These are phyloP conservation scores for Diaporthe nobilis DNA, from an alignment of 2,329 filamentous ascomycete species.

Conservation along the genomic window DNA sequence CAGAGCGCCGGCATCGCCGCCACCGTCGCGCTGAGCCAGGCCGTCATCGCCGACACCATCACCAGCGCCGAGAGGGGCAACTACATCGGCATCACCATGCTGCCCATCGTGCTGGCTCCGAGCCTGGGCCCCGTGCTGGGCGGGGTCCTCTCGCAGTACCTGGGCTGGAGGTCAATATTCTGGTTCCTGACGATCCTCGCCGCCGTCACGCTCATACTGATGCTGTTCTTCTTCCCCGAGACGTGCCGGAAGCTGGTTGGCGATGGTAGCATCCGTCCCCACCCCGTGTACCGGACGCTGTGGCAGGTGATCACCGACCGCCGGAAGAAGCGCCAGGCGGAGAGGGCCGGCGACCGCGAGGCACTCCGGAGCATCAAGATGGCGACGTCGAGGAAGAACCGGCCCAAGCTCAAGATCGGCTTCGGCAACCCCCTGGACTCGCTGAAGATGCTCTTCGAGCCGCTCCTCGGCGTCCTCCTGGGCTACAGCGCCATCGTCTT, in stretches of 20 bases:
- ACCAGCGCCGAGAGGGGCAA: conserved; percentile 73
- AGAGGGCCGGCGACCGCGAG: conserved; percentile 28
- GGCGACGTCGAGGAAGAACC: conserved; percentile 21
- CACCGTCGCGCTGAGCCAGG: conserved; percentile 70
- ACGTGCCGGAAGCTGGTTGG: conserved; percentile 60
- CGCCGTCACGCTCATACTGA: conserved; percentile 51
- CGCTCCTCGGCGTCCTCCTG: conserved; percentile 76
- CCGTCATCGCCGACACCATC: conserved; percentile 74
- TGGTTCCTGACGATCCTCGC: conserved; percentile 63
- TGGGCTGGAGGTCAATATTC: conserved; percentile 67
- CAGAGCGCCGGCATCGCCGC: conserved; percentile 72
- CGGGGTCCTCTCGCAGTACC: conserved; percentile 61
- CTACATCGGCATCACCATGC: conserved; percentile 68
- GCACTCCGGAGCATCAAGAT: conserved; percentile 32
- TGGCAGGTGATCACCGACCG: conserved; percentile 47
- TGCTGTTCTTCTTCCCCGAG: conserved; percentile 61
- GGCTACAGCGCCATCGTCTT: conserved; percentile 61
- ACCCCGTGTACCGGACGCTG: conserved; percentile 46
- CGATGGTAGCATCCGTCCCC: conserved; percentile 57
- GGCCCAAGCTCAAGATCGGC: conserved; percentile 57
- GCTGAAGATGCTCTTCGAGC: conserved; percentile 84
- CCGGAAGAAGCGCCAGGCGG: conserved; percentile 25
- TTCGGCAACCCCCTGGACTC: conserved; percentile 93
- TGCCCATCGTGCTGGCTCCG: conserved; percentile 61
- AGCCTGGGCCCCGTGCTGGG: conserved; percentile 62